Conservation (phyloP, 768 basidiomycete species). For the Lactarius evosmus region DNA sequence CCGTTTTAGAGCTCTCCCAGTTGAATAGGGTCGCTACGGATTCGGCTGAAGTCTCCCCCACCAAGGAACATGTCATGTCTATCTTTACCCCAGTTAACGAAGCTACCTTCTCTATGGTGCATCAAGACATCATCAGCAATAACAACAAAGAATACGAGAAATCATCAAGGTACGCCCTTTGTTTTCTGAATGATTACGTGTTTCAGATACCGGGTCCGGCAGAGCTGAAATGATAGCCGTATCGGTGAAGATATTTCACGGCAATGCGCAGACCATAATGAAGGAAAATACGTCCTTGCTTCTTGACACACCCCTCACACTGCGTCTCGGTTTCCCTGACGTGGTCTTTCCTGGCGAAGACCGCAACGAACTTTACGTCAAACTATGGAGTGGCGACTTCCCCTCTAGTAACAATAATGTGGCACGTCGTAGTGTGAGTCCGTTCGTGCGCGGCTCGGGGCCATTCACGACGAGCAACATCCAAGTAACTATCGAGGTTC, state of each 20-base stretch:
- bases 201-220: constrained; percentile 10
- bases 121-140: constrained; percentile 88
- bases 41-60: constrained; percentile 56
- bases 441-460: constrained; percentile 56
- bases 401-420: constrained; percentile 47
- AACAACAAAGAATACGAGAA: constrained; percentile 80
- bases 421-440: constrained; percentile 55
- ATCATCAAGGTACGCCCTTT: constrained; percentile 59
- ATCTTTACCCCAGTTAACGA: constrained; percentile 85
- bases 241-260: constrained; percentile 82
- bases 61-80: constrained; percentile 80
- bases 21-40: constrained; percentile 66
- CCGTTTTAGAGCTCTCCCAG: constrained; percentile 82
- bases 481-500: constrained; percentile 89
- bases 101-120: constrained; percentile 84
- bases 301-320: constrained; percentile 74
- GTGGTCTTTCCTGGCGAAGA: constrained; percentile 90
- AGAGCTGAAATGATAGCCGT: constrained; percentile 88
- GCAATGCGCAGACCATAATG: constrained; percentile 70
- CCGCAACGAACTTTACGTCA: constrained; percentile 95
- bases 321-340: constrained; percentile 91
- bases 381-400: constrained; percentile 94
- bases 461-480: constrained; percentile 62
- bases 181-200: neutral
- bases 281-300: constrained; percentile 82